Evolutionary conservation across 345 rosid species (phyloP).

Genomic region (Theobroma cacao): DNA sequence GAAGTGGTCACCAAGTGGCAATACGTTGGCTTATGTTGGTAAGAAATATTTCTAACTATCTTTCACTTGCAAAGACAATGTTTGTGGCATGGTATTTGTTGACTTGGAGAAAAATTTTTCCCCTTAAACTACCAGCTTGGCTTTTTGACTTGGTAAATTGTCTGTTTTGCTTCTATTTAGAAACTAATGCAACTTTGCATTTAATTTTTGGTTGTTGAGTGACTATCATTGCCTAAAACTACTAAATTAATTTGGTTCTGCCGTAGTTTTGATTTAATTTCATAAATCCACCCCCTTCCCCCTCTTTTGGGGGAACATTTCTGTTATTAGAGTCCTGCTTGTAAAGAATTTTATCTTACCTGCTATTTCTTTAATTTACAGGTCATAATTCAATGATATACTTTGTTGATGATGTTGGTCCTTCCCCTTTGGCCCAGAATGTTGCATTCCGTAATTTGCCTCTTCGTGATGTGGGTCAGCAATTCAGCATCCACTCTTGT

Average conservation of each 20-base stretch:
- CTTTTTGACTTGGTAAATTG: neutral
- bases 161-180: conserved; percentile 9
- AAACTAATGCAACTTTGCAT: conserved; percentile 12
- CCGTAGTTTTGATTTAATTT: neutral
- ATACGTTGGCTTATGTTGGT: conserved; percentile 96
- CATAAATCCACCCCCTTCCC: neutral
- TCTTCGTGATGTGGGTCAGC: conserved; percentile 99
- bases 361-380: conserved; percentile 30
- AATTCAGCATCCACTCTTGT: conserved; percentile 92
- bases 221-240: neutral
- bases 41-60: conserved; percentile 37
- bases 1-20: conserved; percentile 99
- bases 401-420: conserved; percentile 97
- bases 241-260: neutral
- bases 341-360: conserved; percentile 15
- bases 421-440: conserved; percentile 93
- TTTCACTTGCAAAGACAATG: conserved; percentile 2
- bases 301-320: neutral
- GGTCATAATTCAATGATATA: conserved; percentile 97
- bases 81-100: neutral
- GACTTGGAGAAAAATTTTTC: neutral
- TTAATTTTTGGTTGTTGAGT: neutral
- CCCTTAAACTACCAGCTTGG: neutral
- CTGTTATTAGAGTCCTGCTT: neutral
- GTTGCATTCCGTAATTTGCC: conserved; percentile 91